Conservation (phyloP, 306 rosid species). For the Medicago ruthenica region DNA sequence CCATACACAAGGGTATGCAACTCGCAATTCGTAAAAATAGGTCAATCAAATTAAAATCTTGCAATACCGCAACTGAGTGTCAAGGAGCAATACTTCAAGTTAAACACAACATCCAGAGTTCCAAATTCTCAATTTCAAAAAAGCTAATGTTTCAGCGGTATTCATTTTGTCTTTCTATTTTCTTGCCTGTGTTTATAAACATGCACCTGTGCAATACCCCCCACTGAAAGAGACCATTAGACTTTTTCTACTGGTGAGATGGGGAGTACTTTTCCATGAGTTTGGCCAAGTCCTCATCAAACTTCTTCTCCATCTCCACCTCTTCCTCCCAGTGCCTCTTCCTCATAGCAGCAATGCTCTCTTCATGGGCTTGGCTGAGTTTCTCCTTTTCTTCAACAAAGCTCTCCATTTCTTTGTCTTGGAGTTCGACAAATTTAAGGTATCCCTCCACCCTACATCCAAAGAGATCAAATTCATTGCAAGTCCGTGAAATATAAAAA, state of each 20-base stretch:
- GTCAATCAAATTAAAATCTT: background rate
- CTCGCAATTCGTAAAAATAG: conserved; percentile 9
- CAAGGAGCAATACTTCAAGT: background rate
- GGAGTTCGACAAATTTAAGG: conserved; percentile 60
- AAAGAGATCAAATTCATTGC: conserved; percentile 28
- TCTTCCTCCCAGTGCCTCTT: conserved; percentile 70
- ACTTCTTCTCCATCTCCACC: conserved; percentile 60
- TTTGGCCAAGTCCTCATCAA: conserved; percentile 48
- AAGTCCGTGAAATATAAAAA: conserved; percentile 5
- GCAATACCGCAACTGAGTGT: background rate
- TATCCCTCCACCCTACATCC: conserved; percentile 56
- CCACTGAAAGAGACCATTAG: conserved; percentile 36
- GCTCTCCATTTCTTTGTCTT: conserved; percentile 65
- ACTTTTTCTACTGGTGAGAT: conserved; percentile 1
- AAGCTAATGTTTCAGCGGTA: background rate
- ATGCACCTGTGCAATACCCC: conserved; percentile 12
- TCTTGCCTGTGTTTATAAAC: conserved; percentile 37
- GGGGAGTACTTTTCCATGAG: conserved; percentile 75
- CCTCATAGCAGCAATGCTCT: conserved; percentile 54
- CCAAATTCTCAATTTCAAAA: conserved; percentile 6
- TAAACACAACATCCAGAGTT: background rate
- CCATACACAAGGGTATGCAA: background rate
- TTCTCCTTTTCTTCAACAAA: conserved; percentile 63
- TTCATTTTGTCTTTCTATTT: conserved; percentile 8
- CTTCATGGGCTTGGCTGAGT: conserved; percentile 53